Conservation (phyloP, 1,284 basidiomycete species). For the Cerioporus squamosus region DNA sequence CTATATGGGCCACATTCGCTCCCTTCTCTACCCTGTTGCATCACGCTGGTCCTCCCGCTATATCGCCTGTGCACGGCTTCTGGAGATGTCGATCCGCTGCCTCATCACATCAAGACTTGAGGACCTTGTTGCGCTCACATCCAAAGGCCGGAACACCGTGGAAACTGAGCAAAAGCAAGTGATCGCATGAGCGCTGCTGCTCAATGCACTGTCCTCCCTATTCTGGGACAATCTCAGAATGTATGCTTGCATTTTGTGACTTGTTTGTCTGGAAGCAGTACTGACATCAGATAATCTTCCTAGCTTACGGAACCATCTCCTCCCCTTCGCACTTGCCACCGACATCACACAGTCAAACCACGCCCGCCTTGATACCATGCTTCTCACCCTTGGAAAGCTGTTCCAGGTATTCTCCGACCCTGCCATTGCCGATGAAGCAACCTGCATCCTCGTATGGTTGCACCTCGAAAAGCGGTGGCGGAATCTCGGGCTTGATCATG, state of each 20-base stretch:
- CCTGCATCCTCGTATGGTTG: slow-evolving; percentile 24
- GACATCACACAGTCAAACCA: slow-evolving; percentile 41
- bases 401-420: slow-evolving; percentile 20
- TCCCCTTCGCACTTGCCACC: slow-evolving; percentile 44
- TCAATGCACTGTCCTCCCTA: slow-evolving; percentile 22
- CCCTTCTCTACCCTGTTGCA: slow-evolving; percentile 16
- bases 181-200: slow-evolving; percentile 35
- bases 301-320: slow-evolving; percentile 38
- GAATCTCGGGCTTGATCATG: slow-evolving; percentile 41
- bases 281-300: no score
- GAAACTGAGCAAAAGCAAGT: slow-evolving; percentile 21
- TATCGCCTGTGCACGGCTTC: slow-evolving; percentile 5
- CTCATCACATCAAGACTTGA: background rate
- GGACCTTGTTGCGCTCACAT: background rate
- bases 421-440: slow-evolving; percentile 20
- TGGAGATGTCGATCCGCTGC: slow-evolving; percentile 19
- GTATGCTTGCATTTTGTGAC: background rate
- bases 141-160: background rate
- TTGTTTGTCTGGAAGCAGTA: background rate
- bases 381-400: slow-evolving; percentile 41
- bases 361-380: slow-evolving; percentile 42
- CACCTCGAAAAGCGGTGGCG: slow-evolving; percentile 42
- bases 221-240: slow-evolving; percentile 30
- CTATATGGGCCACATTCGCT: no score
- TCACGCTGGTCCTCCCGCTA: slow-evolving; percentile 23